These are phyloP conservation scores for Tulasnella sp. DNA, from an alignment of 768 basidiomycete species.

Conservation along the genomic window DNA sequence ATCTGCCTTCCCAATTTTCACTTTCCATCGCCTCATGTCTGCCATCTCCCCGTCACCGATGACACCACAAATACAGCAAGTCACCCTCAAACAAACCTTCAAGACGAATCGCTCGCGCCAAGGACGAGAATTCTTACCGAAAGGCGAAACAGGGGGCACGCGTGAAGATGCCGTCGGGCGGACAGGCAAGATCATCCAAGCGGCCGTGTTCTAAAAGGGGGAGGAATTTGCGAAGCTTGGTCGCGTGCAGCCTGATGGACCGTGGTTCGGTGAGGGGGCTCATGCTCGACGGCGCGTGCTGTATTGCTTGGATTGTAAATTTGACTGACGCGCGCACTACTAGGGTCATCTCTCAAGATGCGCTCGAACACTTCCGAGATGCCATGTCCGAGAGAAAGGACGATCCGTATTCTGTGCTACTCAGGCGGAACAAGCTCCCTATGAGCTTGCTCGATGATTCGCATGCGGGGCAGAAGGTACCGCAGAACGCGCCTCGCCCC, in stretches of 20 bases:
- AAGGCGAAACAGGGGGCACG: slow-evolving; percentile 80
- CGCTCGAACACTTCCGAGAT: slow-evolving; percentile 91
- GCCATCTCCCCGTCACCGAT: background rate
- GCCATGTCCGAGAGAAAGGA: slow-evolving; percentile 75
- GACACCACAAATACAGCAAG: slow-evolving; percentile 9
- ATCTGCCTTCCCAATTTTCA: too few relatives aligned
- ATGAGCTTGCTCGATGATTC: slow-evolving; percentile 94
- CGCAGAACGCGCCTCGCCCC: background rate
- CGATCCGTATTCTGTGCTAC: slow-evolving; percentile 92
- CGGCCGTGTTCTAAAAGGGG: slow-evolving; percentile 93
- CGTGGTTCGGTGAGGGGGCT: slow-evolving; percentile 91
- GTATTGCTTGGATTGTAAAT: background rate
- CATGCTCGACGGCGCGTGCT: too few relatives aligned
- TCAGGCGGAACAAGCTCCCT: slow-evolving; percentile 90
- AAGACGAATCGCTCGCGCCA: slow-evolving; percentile 45
- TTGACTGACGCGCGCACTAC: slow-evolving; percentile 67
- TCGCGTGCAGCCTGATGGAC: slow-evolving; percentile 84
- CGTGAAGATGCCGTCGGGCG: slow-evolving; percentile 88
- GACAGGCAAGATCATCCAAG: slow-evolving; percentile 90
- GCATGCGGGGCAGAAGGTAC: slow-evolving; percentile 58
- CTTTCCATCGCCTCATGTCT: too few relatives aligned
- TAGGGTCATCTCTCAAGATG: slow-evolving; percentile 93
- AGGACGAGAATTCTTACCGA: slow-evolving; percentile 98
- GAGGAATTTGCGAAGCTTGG: slow-evolving; percentile 86
- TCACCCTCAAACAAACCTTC: slow-evolving; percentile 1